Percentiles rank a stretch among this genome's conserved stretches.
Conservation (phyloP, 371 early-diverging fungal genomes). For the Mucor circinelloides region DNA sequence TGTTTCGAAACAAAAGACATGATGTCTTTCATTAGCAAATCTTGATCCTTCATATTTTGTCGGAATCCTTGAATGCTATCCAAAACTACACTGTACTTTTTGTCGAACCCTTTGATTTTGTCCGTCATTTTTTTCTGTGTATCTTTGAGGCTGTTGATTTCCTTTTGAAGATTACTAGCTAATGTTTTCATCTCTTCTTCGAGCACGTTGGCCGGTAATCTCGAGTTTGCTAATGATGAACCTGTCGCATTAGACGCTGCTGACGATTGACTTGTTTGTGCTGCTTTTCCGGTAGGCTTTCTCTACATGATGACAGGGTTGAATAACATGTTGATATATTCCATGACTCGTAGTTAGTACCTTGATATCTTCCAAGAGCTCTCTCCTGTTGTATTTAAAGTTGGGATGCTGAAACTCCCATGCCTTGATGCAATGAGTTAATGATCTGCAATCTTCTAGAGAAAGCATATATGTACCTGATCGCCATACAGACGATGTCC, state of each 20-base stretch:
- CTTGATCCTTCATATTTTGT: constrained; percentile 28
- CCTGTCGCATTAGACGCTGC: not conserved
- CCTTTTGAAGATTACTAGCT: constrained; percentile 43
- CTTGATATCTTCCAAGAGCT: constrained; percentile 64
- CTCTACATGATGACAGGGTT: constrained; percentile 13
- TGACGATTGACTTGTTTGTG: constrained; percentile 11
- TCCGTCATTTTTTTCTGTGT: constrained; percentile 34
- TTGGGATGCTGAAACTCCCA: constrained; percentile 82
- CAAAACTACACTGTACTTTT: constrained; percentile 22
- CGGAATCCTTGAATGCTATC: constrained; percentile 21
- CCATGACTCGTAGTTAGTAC: constrained; percentile 8
- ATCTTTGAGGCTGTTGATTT: constrained; percentile 45
- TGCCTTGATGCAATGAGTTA: constrained; percentile 35
- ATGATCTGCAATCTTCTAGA: not conserved
- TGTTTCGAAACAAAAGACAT: constrained; percentile 15
- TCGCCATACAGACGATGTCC: constrained; percentile 64
- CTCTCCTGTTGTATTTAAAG: constrained; percentile 65
- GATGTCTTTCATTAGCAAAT: constrained; percentile 19
- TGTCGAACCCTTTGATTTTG: constrained; percentile 22
- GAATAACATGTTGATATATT: not conserved
- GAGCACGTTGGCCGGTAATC: not conserved
- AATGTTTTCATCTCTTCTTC: constrained; percentile 26
- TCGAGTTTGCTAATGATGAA: not conserved
- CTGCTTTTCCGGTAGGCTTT: constrained; percentile 38
- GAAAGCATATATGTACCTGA: constrained; percentile 41